These are phyloP conservation scores for Suillus spraguei DNA, from an alignment of 768 basidiomycete genomes.

Conservation along the genomic window DNA sequence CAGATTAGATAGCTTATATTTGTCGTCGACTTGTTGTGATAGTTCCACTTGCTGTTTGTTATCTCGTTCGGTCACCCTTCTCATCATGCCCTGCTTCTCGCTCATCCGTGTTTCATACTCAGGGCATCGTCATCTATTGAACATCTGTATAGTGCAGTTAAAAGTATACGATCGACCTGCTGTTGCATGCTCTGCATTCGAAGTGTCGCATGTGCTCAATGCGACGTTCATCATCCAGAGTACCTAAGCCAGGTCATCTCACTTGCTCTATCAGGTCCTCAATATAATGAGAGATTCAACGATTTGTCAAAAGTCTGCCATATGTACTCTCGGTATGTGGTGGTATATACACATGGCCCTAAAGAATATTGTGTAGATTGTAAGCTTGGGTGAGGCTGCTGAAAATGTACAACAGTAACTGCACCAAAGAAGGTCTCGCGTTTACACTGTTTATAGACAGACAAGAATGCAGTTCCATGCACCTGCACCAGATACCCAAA, in stretches of 20 bases:
- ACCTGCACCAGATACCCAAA: not conserved
- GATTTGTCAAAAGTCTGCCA: no score
- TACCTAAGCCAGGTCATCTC: no score
- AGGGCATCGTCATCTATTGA: no score
- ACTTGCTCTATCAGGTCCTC: no score
- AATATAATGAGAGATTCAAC: not conserved
- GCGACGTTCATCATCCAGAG: no score
- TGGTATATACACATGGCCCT: not conserved
- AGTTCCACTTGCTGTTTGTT: slow-evolving; percentile 10
- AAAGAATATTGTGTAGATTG: not conserved
- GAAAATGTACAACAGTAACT: not conserved
- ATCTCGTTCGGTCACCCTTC: slow-evolving; percentile 1
- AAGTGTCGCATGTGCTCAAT: no score
- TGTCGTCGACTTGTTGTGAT: slow-evolving; percentile 15
- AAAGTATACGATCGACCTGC: no score
- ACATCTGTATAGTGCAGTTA: no score
- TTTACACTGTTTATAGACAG: not conserved
- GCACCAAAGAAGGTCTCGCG: not conserved
- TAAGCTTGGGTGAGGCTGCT: not conserved
- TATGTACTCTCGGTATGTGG: not conserved
- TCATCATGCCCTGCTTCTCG: not conserved
- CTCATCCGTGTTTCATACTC: not conserved
- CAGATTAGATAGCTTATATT: slow-evolving; percentile 16
- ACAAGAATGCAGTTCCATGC: not conserved
- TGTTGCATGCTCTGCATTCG: no score